Percentiles rank a stretch among this genome's conserved stretches.
These are phyloP conservation scores for Coleophoma cylindrospora DNA, from an alignment of 2,329 filamentous ascomycete genomes.

Conservation along the genomic window DNA sequence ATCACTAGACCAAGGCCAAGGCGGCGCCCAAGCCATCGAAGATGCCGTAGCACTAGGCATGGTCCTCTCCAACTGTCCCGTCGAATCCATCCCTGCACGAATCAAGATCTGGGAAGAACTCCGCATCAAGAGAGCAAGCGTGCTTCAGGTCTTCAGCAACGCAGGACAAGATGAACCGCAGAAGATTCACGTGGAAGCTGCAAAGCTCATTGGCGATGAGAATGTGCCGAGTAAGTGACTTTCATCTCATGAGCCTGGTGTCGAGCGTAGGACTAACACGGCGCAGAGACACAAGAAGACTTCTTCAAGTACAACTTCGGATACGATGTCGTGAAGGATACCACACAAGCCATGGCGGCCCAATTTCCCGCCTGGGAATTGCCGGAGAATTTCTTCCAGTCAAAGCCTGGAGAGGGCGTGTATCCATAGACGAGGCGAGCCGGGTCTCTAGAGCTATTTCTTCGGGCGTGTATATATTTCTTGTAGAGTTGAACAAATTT, in stretches of 20 bases:
- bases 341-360: constrained; percentile 4
- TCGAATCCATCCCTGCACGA: constrained; percentile 11
- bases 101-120: constrained; percentile 24
- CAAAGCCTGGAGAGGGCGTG: constrained; percentile 8
- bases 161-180: constrained; percentile 27
- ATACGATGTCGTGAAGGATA: constrained; percentile 21
- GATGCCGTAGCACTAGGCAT: constrained; percentile 26
- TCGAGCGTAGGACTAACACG: too few relatives aligned
- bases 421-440: constrained; percentile 5
- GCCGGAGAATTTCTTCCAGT: constrained; percentile 13
- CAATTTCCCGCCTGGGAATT: constrained; percentile 11
- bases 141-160: constrained; percentile 33
- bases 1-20: constrained; percentile 22
- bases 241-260: background rate
- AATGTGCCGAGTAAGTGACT: constrained; percentile 25
- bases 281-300: constrained; percentile 18
- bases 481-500: too few relatives aligned
- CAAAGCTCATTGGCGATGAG: constrained; percentile 20
- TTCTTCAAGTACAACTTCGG: constrained; percentile 23
- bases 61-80: constrained; percentile 14
- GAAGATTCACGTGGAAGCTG: constrained; percentile 23
- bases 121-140: constrained; percentile 25
- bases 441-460: too few relatives aligned
- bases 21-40: constrained; percentile 28
- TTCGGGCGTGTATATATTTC: too few relatives aligned